These are phyloP conservation scores for Sporothrix pallida DNA, from an alignment of 2,329 filamentous ascomycete genomes.

Conservation along the genomic window DNA sequence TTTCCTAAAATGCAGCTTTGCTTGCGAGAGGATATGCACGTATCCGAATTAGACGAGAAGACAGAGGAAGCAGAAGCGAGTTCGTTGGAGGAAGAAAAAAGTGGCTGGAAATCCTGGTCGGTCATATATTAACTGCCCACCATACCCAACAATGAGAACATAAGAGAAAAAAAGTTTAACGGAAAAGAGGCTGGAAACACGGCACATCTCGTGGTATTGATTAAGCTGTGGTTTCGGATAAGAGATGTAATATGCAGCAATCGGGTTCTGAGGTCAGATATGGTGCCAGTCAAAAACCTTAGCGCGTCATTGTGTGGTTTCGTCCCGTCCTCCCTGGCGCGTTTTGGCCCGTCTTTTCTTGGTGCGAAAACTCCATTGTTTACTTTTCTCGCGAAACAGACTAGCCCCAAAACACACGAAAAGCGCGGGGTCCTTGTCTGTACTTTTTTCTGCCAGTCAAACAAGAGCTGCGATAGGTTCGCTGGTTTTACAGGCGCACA, in stretches of 20 bases:
- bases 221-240: neutral
- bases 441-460: constrained; percentile 16
- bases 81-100: neutral
- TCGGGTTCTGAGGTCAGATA: neutral
- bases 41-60: neutral
- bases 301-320: constrained; percentile 18
- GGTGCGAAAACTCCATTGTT: constrained; percentile 26
- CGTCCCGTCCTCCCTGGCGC: constrained; percentile 25
- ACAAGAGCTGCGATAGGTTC: constrained; percentile 24
- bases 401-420: neutral
- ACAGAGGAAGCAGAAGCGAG: neutral
- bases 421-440: constrained; percentile 15
- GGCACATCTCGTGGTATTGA: neutral
- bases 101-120: constrained; percentile 9
- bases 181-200: constrained; percentile 16
- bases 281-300: neutral
- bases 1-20: too few relatives aligned
- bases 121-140: neutral
- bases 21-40: constrained; percentile 24
- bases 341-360: neutral
- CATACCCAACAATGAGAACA: neutral
- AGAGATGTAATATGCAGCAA: neutral
- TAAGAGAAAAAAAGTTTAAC: neutral
- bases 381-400: constrained; percentile 33
- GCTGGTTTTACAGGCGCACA: neutral